Base-by-base conservation (phyloP, 176 grass and related monocot genomes). In the Raddia distichophylla region DNA sequence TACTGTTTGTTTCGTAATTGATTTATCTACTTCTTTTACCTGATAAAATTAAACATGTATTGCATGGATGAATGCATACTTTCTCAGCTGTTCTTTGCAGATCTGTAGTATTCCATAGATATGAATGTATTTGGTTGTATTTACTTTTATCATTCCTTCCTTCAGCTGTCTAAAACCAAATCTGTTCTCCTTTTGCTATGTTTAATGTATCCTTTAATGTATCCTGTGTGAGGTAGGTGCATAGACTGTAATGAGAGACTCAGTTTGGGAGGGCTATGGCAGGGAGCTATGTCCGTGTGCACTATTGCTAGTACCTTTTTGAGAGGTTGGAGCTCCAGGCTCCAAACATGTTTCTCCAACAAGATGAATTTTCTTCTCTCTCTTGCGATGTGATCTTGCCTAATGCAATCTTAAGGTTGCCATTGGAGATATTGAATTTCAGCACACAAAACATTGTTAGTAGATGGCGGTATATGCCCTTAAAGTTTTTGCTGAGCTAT, bases 1-100 rank as follows among this genome's bases (percentile, higher is more conserved):
- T 77, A 61, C 51, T 52, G 42, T 52, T 52, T 17, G 73, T 78
- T 53, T 71, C 55, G 1, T 77, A 48, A 49, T 69, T 60, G 18
- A 44, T 47, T 14, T 20, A 8, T 46, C 40, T 35, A 1, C 27
- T 67, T 27, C 27, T 27, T 27, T 83, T 52, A 75, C 16, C 58
- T 65, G 11, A 59, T 4, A 67, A 67, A 69, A 48, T 13, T 10
- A 64, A 34, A 20, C 27, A 67, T 34, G 33, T 58, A 1, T 66
- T 74, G 12, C 37, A 40, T 63, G 8, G 34, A 45, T n/a, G 35
- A 65, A 75, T 46, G 48, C 71, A 46, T 65, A 43, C 18, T 74
- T 83, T 55, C 61, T 46, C 12, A 55, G 62, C 46, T 74, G 20
- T 18, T 67, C 60, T 56, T 27, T 2, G 22, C 19, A 32, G 10